These are phyloP conservation scores for Plasmopara muralis DNA, from an alignment of 352 stramenopile species.

Conservation along the genomic window DNA sequence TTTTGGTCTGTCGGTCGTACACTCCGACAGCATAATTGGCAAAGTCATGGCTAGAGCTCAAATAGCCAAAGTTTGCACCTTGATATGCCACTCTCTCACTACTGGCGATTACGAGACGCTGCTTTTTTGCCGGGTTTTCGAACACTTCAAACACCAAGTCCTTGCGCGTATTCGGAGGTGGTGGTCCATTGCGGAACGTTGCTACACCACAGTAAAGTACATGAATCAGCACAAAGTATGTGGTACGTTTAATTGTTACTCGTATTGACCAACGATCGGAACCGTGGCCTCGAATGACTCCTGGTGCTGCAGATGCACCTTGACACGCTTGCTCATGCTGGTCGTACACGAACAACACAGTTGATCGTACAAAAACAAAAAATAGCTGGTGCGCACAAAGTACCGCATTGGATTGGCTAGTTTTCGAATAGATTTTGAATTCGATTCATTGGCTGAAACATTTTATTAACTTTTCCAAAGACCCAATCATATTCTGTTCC, in stretches of 20 bases:
- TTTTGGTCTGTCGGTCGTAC: slow-evolving; percentile 66
- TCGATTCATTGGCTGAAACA: slow-evolving; percentile 2
- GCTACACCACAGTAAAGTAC: slow-evolving; percentile 21
- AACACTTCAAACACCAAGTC: slow-evolving; percentile 76
- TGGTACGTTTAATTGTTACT: too few species aligned
- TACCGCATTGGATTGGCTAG: neutral
- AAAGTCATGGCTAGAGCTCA: slow-evolving; percentile 60
- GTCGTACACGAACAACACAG: too few species aligned
- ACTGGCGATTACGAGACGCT: slow-evolving; percentile 68
- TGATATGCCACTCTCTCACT: slow-evolving; percentile 80
- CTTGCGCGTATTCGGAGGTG: slow-evolving; percentile 42
- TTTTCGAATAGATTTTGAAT: neutral
- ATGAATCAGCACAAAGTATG: too few species aligned
- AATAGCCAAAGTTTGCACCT: slow-evolving; percentile 80
- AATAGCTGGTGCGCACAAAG: slow-evolving; percentile 15
- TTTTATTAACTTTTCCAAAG: too few species aligned
- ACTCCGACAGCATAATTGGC: slow-evolving; percentile 69
- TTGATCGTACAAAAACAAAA: neutral
- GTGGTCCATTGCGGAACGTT: slow-evolving; percentile 76
- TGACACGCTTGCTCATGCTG: slow-evolving; percentile 53
- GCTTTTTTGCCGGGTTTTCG: slow-evolving; percentile 75
- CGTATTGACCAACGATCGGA: slow-evolving; percentile 43
- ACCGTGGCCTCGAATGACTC: slow-evolving; percentile 46
- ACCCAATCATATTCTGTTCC: neutral
- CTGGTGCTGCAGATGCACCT: slow-evolving; percentile 58